Evolutionary conservation across 1,284 basidiomycete species (phyloP), one percentile per base, ranked within the genome.

Genomic region (Apiotrichum mycotoxinovorans): DNA sequence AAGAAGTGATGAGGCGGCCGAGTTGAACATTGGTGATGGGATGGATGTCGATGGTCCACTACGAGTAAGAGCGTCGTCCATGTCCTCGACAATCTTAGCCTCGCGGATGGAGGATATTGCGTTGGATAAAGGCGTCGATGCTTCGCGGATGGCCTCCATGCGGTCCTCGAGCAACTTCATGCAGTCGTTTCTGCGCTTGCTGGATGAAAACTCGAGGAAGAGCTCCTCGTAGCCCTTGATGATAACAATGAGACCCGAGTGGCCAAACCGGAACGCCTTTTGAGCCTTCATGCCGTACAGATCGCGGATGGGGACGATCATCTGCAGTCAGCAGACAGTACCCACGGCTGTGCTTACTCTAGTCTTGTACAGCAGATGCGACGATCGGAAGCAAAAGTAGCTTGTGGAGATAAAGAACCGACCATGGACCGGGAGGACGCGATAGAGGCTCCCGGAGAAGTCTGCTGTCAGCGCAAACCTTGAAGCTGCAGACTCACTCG

Each of bases 171-270:
- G 79, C 18, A 92, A 79, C 4, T 74, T 74, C 18, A 88, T 82
- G 68, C 94, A 91, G 4, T 86, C 84, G 58, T 86, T 82, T 34
- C 93, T 84, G 51, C 89, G 86, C 52, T 89, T 85, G 56, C 85
- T 82, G 12, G 86, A 86, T 42, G 83, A 80, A 70, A 98, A 95
- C 76, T 98, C 95, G 65, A 98, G 88, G 79, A 98, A 98, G 2
- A 98, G 80, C 71, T 98, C 95, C 78, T 98, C 95, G 71, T 97
- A 89, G 0, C 95, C 95, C 68, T 89, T 89, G 64, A 98, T 86
- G 52, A 96, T 87, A 57, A 98, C 81, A 30, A 91, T 85, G 22
- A 98, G 83, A 9, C 92, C 95, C 64, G 89, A 84, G 67, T 91
- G 90, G 2, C 88, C 90, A 69, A 93, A 91, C 15, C 89, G 85